Evolutionary conservation across 108 stramenopile species (phyloP).

Genomic region (Cyclotella distinguenda): DNA sequence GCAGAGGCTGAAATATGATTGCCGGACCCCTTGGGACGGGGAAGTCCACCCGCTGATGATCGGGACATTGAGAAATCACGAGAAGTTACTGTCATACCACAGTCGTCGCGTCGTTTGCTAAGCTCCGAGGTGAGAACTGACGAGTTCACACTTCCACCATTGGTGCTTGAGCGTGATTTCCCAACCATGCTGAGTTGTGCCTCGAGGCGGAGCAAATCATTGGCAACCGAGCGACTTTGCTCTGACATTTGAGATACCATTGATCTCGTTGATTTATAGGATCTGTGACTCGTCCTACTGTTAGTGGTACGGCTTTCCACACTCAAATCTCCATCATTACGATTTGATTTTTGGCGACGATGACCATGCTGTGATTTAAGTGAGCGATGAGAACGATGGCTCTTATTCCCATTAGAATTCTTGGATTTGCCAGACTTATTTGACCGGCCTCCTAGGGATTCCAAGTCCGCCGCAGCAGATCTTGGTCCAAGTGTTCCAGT

Average conservation of each 20-base stretch:
- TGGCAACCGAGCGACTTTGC: slow-evolving; percentile 81
- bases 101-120: slow-evolving; percentile 49
- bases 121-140: slow-evolving; percentile 14
- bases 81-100: slow-evolving; percentile 51
- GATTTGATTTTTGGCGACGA: slow-evolving; percentile 33
- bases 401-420: slow-evolving; percentile 54
- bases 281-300: slow-evolving; percentile 63
- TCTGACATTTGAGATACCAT: slow-evolving; percentile 87
- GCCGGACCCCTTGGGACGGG: slow-evolving; percentile 24
- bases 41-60: slow-evolving; percentile 9
- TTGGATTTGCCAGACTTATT: slow-evolving; percentile 64
- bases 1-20: slow-evolving; percentile 46
- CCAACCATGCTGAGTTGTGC: slow-evolving; percentile 89
- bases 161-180: slow-evolving; percentile 26
- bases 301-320: slow-evolving; percentile 55
- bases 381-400: slow-evolving; percentile 59
- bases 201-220: slow-evolving; percentile 82
- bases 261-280: slow-evolving; percentile 73
- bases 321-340: slow-evolving; percentile 45
- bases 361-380: slow-evolving; percentile 26
- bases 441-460: slow-evolving; percentile 78
- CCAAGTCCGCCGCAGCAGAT: slow-evolving; percentile 79
- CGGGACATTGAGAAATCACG: slow-evolving; percentile 27
- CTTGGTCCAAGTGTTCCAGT: slow-evolving; percentile 80
- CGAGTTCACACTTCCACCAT: slow-evolving; percentile 18